Evolutionary conservation across 2,329 filamentous ascomycete species (phyloP).

Genomic region (Talaromyces funiculosus): DNA sequence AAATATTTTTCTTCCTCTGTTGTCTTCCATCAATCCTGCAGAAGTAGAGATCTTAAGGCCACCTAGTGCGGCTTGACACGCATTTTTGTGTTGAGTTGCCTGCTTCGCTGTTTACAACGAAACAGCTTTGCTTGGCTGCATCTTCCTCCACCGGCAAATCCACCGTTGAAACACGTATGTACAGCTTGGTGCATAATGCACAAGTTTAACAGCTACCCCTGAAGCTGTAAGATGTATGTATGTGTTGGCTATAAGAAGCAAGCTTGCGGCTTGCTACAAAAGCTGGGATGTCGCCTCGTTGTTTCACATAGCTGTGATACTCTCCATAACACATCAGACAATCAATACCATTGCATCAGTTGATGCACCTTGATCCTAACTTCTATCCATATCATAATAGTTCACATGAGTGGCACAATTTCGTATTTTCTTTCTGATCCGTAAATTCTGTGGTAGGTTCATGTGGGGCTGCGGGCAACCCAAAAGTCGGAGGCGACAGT

Average conservation of each 20-base stretch:
- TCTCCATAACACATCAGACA: not conserved
- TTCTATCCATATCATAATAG: not conserved
- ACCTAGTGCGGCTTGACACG: constrained; percentile 24
- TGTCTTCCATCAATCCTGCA: not conserved
- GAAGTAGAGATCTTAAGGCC: constrained; percentile 30
- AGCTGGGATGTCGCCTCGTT: constrained; percentile 1
- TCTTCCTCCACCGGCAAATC: not conserved
- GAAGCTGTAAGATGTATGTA: not conserved
- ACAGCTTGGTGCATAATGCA: not conserved
- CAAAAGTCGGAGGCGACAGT: not conserved
- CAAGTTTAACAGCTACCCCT: not conserved
- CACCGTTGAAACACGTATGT: not conserved
- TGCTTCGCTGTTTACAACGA: not conserved
- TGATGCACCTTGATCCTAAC: not conserved
- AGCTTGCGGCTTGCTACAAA: not conserved
- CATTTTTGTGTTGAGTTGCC: not conserved
- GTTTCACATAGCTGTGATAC: not conserved
- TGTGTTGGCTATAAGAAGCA: not conserved
- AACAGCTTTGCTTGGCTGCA: constrained; percentile 6
- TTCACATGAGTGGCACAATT: not conserved
- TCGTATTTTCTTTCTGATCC: not conserved
- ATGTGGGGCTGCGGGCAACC: not conserved
- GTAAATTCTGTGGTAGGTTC: not conserved
- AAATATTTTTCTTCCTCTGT: not conserved
- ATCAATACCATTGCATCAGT: not conserved